phyloP scores from a whole-genome alignment of 2,329 filamentous ascomycete species.

The Fusarium agapanthi region DNA sequence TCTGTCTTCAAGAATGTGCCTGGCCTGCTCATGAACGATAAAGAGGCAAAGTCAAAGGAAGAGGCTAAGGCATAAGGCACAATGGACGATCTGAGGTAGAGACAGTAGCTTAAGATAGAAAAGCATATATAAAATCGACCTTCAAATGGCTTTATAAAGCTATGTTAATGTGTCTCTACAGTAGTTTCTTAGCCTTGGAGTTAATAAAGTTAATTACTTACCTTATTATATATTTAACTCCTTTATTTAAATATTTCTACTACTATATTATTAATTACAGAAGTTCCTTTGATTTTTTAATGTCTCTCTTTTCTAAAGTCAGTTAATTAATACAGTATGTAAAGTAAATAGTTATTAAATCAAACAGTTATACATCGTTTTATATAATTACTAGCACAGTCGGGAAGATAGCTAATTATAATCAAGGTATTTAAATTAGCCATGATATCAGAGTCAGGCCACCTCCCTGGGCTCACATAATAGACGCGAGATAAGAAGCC shows the following conservation, averaged over 20 bases:
- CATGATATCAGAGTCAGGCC: neutral
- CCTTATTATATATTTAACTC: no score
- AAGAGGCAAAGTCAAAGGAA: neutral
- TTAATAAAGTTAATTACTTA: no score
- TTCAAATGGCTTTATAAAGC: accelerated
- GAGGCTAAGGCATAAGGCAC: neutral
- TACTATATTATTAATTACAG: no score
- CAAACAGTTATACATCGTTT: accelerated
- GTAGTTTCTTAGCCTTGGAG: accelerated
- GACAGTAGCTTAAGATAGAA: accelerated
- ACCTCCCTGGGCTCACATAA: neutral
- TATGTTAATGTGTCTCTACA: accelerated
- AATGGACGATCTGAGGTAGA: accelerated
- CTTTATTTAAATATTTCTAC: no score
- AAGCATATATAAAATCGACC: neutral
- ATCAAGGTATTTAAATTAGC: neutral
- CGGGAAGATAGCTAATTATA: neutral
- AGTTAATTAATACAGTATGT: neutral
- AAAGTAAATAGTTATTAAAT: accelerated
- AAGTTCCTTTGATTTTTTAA: no score
- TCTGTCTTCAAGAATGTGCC: constrained; percentile 23
- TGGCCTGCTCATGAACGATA: neutral
- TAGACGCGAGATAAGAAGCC: neutral
- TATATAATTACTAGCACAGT: neutral
- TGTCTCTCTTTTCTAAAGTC: neutral